These are phyloP conservation scores for Pinus taeda DNA, from an alignment of 75 land plant species.

Conservation along the genomic window DNA sequence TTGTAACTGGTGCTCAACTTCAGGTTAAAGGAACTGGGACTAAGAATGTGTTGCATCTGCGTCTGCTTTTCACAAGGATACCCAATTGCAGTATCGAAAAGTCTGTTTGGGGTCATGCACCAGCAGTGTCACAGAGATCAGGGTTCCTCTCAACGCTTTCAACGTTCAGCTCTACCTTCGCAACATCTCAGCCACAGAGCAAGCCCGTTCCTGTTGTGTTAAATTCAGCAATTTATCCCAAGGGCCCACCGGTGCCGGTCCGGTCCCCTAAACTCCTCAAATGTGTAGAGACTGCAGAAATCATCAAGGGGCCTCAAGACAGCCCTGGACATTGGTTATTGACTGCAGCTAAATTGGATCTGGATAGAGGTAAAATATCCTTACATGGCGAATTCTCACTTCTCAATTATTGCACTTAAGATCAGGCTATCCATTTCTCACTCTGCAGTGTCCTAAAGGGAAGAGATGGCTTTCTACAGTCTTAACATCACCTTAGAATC, in stretches of 20 bases:
- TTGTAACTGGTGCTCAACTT: slow-evolving; percentile 91
- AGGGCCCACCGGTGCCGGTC: slow-evolving; percentile 55
- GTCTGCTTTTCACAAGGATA: slow-evolving; percentile 54
- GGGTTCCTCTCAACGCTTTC: slow-evolving; percentile 69
- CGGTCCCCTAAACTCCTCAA: slow-evolving; percentile 55
- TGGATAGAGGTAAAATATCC: slow-evolving; percentile 66
- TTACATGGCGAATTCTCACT: slow-evolving; percentile 68
- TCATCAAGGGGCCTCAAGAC: slow-evolving; percentile 73
- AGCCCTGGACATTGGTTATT: slow-evolving; percentile 89
- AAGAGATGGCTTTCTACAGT: no score
- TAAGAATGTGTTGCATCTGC: slow-evolving; percentile 64
- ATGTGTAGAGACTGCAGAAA: slow-evolving; percentile 65
- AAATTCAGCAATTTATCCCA: slow-evolving; percentile 9
- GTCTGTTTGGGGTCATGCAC: slow-evolving; percentile 61
- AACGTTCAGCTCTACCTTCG: slow-evolving; percentile 10
- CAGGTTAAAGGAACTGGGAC: slow-evolving; percentile 34
- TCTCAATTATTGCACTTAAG: slow-evolving; percentile 17
- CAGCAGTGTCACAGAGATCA: slow-evolving; percentile 42
- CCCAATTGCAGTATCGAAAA: slow-evolving; percentile 38
- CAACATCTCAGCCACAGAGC: slow-evolving; percentile 12
- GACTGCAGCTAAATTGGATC: slow-evolving; percentile 68
- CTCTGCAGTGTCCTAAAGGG: no score
- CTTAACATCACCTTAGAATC: no score
- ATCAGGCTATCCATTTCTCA: not conserved
- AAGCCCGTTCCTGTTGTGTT: slow-evolving; percentile 3